A percentile compares a stretch with the other conserved stretches of the same genome.
Evolutionary conservation across 495 filamentous ascomycete species (phyloP).

Genomic region (Penicillium diatomitis): DNA sequence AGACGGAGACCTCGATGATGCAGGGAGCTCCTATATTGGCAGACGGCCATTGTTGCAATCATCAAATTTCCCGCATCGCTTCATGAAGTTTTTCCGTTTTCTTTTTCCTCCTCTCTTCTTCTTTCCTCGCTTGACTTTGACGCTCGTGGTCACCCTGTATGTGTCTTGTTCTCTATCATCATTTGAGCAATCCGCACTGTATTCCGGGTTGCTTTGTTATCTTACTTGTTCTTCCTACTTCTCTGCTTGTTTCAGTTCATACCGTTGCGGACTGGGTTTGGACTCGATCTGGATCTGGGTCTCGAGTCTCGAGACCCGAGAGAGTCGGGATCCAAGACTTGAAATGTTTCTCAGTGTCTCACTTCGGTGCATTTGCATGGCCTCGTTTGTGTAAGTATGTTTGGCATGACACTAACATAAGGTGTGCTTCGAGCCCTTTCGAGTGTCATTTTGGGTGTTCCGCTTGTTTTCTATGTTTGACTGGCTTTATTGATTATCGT

Average conservation of each 20-base stretch:
- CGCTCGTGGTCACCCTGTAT: no score
- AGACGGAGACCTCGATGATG: no score
- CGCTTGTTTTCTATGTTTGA: background rate
- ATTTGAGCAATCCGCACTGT: no score
- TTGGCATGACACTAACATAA: slow-evolving; percentile 21
- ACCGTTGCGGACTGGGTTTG: no score
- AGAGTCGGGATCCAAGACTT: background rate
- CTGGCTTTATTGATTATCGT: no score
- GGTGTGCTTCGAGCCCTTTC: slow-evolving; percentile 12
- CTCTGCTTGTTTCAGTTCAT: no score
- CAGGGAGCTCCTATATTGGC: slow-evolving; percentile 8
- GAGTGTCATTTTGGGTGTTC: slow-evolving; percentile 20
- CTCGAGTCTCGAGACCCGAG: no score
- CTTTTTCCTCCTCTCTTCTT: slow-evolving; percentile 10
- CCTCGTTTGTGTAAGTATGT: slow-evolving; percentile 20
- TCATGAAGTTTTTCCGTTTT: slow-evolving; percentile 1
- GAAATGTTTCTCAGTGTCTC: slow-evolving; percentile 2
- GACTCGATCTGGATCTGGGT: no score
- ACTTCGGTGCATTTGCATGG: slow-evolving; percentile 20
- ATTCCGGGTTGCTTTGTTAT: no score
- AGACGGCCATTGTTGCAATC: slow-evolving; percentile 25
- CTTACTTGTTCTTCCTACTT: no score
- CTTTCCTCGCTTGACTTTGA: background rate
- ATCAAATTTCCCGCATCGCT: slow-evolving; percentile 5
- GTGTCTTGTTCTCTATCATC: no score